A percentile compares a stretch with the other conserved stretches of the same genome.
phyloP scores from a whole-genome alignment of 108 stramenopile genomes.

The Halocafeteria seosinensis region DNA sequence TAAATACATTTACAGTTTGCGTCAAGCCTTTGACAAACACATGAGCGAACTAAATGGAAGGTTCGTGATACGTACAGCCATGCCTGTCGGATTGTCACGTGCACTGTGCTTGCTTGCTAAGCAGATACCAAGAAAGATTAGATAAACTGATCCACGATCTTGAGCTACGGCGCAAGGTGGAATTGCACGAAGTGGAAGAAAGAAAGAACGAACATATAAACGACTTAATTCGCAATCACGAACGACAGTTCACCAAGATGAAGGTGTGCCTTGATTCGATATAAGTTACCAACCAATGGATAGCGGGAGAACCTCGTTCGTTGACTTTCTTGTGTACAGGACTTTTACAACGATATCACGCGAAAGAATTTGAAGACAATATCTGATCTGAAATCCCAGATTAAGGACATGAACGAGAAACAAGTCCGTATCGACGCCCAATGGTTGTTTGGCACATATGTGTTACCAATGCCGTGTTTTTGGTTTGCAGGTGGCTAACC shows the following conservation, averaged over 20 bases:
- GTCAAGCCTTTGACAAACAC: conserved; percentile 29
- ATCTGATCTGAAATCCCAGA: conserved; percentile 24
- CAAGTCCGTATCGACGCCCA: too few species aligned
- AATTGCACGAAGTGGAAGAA: conserved; percentile 52
- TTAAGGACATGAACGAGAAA: conserved; percentile 37
- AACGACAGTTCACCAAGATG: conserved; percentile 15
- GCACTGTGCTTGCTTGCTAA: conserved; percentile 18
- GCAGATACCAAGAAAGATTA: conserved; percentile 12
- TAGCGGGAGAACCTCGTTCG: conserved; percentile 11
- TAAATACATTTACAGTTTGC: conserved; percentile 29
- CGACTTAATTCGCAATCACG: conserved; percentile 46
- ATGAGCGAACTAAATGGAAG: conserved; percentile 24
- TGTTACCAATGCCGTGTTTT: too few species aligned
- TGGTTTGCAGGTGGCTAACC: conserved; percentile 26
- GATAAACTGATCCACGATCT: conserved; percentile 15
- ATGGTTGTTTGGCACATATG: too few species aligned
- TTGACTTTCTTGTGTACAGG: too few species aligned
- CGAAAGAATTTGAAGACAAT: conserved; percentile 34
- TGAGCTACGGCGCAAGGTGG: conserved; percentile 31
- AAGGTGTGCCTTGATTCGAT: too few species aligned
- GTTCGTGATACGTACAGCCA: conserved; percentile 12
- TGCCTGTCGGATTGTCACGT: conserved; percentile 11
- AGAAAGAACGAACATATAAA: conserved; percentile 49
- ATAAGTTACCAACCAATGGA: not conserved
- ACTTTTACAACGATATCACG: conserved; percentile 52